Base-by-base conservation (phyloP, 2,329 filamentous ascomycete genomes). In the Purpureocillium takamizusanense region DNA sequence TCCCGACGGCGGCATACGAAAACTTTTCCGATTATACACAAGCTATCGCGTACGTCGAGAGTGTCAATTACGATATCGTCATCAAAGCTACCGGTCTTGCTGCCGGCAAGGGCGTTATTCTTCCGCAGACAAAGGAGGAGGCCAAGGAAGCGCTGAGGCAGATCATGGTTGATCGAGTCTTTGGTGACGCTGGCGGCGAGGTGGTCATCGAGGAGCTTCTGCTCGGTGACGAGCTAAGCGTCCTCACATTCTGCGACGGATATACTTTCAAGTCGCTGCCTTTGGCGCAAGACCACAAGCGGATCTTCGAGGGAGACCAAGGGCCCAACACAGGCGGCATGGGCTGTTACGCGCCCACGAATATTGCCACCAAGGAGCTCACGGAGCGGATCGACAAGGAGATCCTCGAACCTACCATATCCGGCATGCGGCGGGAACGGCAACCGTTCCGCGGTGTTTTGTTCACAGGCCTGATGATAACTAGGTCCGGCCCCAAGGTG, bases 261-360 rank as follows among this genome's bases (percentile, higher is more conserved):
- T 83, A 84, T 56, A 83, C 82, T 1, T 84, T 94, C 57, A 76
- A 78, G 55, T 87, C 83, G 8, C 70, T 97, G 9, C 90, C 90
- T 5, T 83, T 92, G 1, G 90, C 90, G 2, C 92, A 98, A 61
- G 92, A 97, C 60, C 92, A 98, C 70, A 97, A 98, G 74, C 78
- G 88, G 45, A 88, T 94, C 47, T 85, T 84, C 38, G 92, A 98
- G 53, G 86, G 85, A 39, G 90, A 97, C 56, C 73, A 77, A 36
- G 92, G 92, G 2, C 86, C 88, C 29, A 97, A 97, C 65, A 97
- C 92, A 2, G 92, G 90, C 42, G 92, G 92, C 31, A 97, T 97
- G 92, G 92, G 92, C 37, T 95, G 88, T 57, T 97, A 97, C 61
- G 88, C 89, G 13, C 86, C 86, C n/a, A 94, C 89, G 2, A 83